Evolutionary conservation across 1,139 yeast species (phyloP).

Genomic region (Saccharomycopsis crataegensis): DNA sequence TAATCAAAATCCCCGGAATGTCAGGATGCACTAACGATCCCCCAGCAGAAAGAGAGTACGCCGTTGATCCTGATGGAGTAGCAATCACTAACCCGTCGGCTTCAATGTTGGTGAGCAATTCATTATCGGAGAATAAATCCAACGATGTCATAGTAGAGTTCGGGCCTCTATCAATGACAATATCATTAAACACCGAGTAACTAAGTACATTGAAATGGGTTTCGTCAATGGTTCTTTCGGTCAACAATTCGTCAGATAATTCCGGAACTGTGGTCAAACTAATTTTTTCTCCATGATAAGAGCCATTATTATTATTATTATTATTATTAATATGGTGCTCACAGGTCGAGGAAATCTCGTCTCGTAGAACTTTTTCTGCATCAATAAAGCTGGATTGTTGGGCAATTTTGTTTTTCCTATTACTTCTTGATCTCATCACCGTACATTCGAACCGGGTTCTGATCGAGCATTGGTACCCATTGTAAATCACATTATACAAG

Average conservation of each 20-base stretch:
- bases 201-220: slow-evolving; percentile 27
- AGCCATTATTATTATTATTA: background rate
- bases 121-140: slow-evolving; percentile 70
- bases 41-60: slow-evolving; percentile 80
- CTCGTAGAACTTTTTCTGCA: slow-evolving; percentile 15
- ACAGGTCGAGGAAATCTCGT: background rate
- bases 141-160: slow-evolving; percentile 71
- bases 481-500: slow-evolving; percentile 46
- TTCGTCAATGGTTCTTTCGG: slow-evolving; percentile 29
- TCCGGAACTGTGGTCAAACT: slow-evolving; percentile 20
- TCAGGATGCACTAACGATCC: slow-evolving; percentile 86
- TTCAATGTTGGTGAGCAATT: slow-evolving; percentile 72
- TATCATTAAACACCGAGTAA: slow-evolving; percentile 72
- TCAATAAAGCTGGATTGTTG: background rate
- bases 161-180: slow-evolving; percentile 79
- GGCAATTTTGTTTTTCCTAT: background rate
- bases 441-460: slow-evolving; percentile 78
- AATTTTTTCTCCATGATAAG: slow-evolving; percentile 18
- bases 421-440: slow-evolving; percentile 37
- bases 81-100: slow-evolving; percentile 84
- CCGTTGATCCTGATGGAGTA: slow-evolving; percentile 90
- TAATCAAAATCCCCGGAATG: slow-evolving; percentile 69
- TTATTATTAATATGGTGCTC: too few species aligned
- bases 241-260: slow-evolving; percentile 23
- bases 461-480: slow-evolving; percentile 61